Evolutionary conservation across 176 grass and related monocot genomes (phyloP).

Genomic region (Dendrocalamus sinicus): DNA sequence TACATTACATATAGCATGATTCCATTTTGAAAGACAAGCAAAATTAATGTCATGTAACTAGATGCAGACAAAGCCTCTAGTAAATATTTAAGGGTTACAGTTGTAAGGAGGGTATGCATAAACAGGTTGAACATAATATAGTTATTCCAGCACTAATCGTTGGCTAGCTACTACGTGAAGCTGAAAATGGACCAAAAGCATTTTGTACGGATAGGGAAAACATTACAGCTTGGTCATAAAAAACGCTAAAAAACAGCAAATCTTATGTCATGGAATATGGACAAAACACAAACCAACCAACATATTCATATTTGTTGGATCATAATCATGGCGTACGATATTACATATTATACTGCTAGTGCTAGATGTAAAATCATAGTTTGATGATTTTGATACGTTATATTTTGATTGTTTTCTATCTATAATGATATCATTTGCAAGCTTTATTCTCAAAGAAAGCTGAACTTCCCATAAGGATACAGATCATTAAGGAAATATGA

Average conservation of each 20-base stretch:
- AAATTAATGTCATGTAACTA: background rate
- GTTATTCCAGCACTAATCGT: constrained; percentile 15
- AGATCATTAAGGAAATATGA: background rate
- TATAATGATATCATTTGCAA: background rate
- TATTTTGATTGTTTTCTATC: background rate
- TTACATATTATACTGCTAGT: background rate
- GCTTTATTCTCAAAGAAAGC: constrained; percentile 4
- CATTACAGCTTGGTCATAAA: background rate
- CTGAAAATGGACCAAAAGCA: background rate
- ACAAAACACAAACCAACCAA: constrained; percentile 23
- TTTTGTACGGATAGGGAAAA: background rate
- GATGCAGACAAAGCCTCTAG: background rate
- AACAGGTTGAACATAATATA: constrained; percentile 12
- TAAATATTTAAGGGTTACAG: background rate
- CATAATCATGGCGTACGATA: background rate
- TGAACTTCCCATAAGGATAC: background rate
- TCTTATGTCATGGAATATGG: constrained; percentile 8
- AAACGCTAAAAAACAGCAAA: background rate
- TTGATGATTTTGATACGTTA: background rate
- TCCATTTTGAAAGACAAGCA: background rate
- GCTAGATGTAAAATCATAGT: background rate
- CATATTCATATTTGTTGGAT: background rate
- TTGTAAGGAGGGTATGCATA: background rate
- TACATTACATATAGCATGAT: background rate
- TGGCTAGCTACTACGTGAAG: background rate